These are phyloP conservation scores for Pseudocercospora fijiensis DNA, from an alignment of 2,329 filamentous ascomycete genomes.

Conservation along the genomic window DNA sequence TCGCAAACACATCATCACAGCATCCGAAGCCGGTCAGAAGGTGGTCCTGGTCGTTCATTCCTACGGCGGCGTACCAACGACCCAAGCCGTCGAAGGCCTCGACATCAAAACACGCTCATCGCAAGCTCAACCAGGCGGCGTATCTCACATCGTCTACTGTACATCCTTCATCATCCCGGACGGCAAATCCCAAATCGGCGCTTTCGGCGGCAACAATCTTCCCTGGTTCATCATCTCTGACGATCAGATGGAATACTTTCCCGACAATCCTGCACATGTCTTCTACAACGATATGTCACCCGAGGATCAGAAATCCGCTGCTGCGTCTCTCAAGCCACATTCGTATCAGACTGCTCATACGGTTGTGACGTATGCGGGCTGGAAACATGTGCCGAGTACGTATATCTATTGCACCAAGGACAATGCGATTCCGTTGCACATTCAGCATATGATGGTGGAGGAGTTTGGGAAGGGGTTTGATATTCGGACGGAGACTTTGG, in stretches of 20 bases:
- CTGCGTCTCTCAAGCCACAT: constrained; percentile 12
- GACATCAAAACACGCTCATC: constrained; percentile 15
- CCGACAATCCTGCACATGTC: constrained; percentile 12
- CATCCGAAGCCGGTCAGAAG: constrained; percentile 29
- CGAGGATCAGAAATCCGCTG: constrained; percentile 6
- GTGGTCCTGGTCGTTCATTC: constrained; percentile 35
- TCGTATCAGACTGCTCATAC: constrained; percentile 17
- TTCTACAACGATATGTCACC: constrained; percentile 25
- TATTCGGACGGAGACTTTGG: constrained; percentile 26
- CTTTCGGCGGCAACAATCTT: constrained; percentile 16
- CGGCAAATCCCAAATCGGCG: constrained; percentile 24
- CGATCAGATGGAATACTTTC: constrained; percentile 12
- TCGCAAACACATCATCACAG: constrained; percentile 16
- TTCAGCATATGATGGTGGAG: constrained; percentile 42
- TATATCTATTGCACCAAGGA: constrained; percentile 45
- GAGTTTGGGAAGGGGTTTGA: constrained; percentile 21
- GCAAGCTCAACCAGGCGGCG: constrained; percentile 26
- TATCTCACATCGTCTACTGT: constrained; percentile 31
- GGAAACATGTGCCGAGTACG: constrained; percentile 42
- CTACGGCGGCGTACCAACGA: constrained; percentile 34
- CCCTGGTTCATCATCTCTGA: constrained; percentile 19
- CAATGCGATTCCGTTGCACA: constrained; percentile 39
- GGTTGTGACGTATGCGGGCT: constrained; percentile 38
- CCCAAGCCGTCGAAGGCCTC: constrained; percentile 27
- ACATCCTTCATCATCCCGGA: constrained; percentile 28